phyloP scores from a whole-genome alignment of 2,329 filamentous ascomycete species.

The Clonostachys rosea region DNA sequence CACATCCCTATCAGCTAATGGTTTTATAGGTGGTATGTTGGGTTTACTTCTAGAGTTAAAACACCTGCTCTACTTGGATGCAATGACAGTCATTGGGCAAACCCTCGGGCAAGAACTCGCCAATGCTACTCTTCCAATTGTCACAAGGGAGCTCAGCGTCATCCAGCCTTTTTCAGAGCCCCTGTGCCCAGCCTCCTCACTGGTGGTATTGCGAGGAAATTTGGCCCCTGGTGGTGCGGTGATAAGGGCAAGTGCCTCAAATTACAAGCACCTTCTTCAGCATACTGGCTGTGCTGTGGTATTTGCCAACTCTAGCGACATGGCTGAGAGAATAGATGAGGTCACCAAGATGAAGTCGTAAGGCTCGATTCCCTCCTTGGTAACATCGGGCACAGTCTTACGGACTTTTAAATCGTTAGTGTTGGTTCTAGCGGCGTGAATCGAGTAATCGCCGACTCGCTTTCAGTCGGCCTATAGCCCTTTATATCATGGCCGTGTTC shows the following conservation, averaged over 20 bases:
- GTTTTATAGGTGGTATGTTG: conserved; percentile 54
- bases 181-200: conserved; percentile 72
- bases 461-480: conserved; percentile 38
- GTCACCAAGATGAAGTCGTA: conserved; percentile 53
- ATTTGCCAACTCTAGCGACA: conserved; percentile 73
- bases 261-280: conserved; percentile 57
- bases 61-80: conserved; percentile 70
- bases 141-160: conserved; percentile 27
- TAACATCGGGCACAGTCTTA: background rate
- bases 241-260: conserved; percentile 83
- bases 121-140: conserved; percentile 55
- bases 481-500: conserved; percentile 43
- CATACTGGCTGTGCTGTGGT: conserved; percentile 48
- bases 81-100: conserved; percentile 78
- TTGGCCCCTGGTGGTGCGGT: conserved; percentile 79
- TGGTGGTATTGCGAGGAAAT: conserved; percentile 80
- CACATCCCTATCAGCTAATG: no score
- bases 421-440: background rate
- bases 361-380: conserved; percentile 8
- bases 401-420: background rate
- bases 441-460: conserved; percentile 10
- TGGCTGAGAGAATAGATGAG: conserved; percentile 59
- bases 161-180: conserved; percentile 63
- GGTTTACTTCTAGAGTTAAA: conserved; percentile 75
- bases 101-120: conserved; percentile 78